Conservation (phyloP, 352 stramenopile genomes). For the Globisporangium alternatum region DNA sequence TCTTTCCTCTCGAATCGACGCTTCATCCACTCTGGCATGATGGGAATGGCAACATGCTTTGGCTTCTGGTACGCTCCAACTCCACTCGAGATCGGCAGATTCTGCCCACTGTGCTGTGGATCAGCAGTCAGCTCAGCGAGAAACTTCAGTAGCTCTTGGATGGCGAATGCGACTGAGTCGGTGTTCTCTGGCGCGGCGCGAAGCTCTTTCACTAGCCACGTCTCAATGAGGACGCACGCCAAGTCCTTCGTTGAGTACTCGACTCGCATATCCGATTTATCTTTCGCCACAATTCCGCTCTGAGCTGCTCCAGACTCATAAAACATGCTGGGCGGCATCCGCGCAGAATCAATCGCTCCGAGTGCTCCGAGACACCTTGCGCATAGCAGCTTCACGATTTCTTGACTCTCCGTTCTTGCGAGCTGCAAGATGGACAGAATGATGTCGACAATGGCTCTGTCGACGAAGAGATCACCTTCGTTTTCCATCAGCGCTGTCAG, state of each 20-base stretch:
- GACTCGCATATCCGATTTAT: slow-evolving; percentile 36
- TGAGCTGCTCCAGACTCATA: slow-evolving; percentile 35
- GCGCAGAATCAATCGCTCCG: slow-evolving; percentile 74
- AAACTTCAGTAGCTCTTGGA: slow-evolving; percentile 86
- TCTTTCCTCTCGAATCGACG: slow-evolving; percentile 79
- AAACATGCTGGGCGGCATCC: slow-evolving; percentile 68
- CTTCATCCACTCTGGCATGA: slow-evolving; percentile 86
- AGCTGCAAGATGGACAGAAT: slow-evolving; percentile 71
- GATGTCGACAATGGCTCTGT: slow-evolving; percentile 49
- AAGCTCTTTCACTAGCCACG: slow-evolving; percentile 78
- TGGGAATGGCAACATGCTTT: slow-evolving; percentile 12
- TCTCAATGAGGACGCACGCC: slow-evolving; percentile 79
- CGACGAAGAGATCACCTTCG: slow-evolving; percentile 65
- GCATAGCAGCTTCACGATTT: slow-evolving; percentile 67
- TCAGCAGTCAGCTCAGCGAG: slow-evolving; percentile 68
- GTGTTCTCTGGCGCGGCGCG: slow-evolving; percentile 82
- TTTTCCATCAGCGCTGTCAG: slow-evolving; percentile 68
- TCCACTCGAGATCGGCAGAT: slow-evolving; percentile 9
- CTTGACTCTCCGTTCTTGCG: slow-evolving; percentile 56
- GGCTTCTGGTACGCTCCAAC: slow-evolving; percentile 12
- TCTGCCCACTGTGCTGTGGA: slow-evolving; percentile 71
- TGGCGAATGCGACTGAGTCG: slow-evolving; percentile 76
- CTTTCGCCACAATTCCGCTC: slow-evolving; percentile 29
- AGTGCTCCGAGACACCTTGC: slow-evolving; percentile 73
- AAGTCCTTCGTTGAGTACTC: slow-evolving; percentile 82